Base-by-base conservation (phyloP, 73 alveolate genomes). In the Paramecium caudatum region DNA sequence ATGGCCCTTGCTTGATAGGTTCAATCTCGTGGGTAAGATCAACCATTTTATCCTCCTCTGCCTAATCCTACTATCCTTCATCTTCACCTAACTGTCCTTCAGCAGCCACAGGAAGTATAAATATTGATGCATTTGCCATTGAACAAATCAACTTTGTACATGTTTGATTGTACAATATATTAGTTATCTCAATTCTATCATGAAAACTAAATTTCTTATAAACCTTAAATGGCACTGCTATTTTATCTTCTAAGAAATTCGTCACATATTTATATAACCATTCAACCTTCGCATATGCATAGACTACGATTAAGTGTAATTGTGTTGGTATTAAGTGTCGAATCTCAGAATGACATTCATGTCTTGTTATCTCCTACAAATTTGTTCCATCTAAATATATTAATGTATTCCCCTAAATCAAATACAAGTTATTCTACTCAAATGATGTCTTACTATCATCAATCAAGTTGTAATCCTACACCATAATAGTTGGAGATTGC, bases 361-460 rank as follows among this genome's bases (percentile, higher is more conserved):
- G 43, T 62, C 80, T 86, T 15, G 39, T 47, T 23, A 86, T 86
- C 21, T 86, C 93, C 36, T 25, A 21, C 19, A 86, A 63, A 63
- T 63, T 78, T 63, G 68, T 46, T 43, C 93, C 93, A 86, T 86
- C 68, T 16, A 86, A 25, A 63, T 86, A 86, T 10, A 70, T 86
- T 9, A 86, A 37, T 34, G n/a, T 23, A 23, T 86, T 62, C 36
- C 84, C 93, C 21, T 86, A 70, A 7, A 78, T 78, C 6, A 86
- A 41, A 63, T 86, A 86, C 10, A 86, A 63, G 46, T 86, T 46
- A 5, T 61, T 82, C 27, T 15, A 34, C 32, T 61, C 63, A 0
- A 8, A 39, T 12, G 17, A 5, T 3, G 9, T 41, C 43, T 37
- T 74, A 9, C 47, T n/a, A 62, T 55, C 70, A 19, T 12, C 47